Percentiles rank a stretch among this genome's conserved stretches.
These are phyloP conservation scores for Microbotryum silenes-acaulis DNA, from an alignment of 1,284 basidiomycete species.

Conservation along the genomic window DNA sequence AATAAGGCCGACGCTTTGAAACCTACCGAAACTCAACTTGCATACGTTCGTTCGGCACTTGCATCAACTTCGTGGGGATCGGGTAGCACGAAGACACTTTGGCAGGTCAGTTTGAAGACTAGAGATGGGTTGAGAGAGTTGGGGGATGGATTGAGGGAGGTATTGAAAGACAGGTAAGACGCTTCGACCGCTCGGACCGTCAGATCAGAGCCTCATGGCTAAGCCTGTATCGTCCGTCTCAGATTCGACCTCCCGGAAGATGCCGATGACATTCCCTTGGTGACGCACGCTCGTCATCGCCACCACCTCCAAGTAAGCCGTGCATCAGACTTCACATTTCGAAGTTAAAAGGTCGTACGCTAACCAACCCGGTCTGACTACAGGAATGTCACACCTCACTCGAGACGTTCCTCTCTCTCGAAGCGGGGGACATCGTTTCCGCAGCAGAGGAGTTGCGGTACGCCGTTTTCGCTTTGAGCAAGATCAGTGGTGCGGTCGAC, in stretches of 20 bases:
- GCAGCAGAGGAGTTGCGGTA: slow-evolving; percentile 78
- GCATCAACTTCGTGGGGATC: too few species aligned
- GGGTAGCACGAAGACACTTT: slow-evolving; percentile 37
- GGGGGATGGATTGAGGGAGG: slow-evolving; percentile 50
- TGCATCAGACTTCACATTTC: not conserved
- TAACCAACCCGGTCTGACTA: not conserved
- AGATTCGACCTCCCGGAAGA: slow-evolving; percentile 31
- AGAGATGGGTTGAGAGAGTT: slow-evolving; percentile 54
- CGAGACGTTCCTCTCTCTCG: slow-evolving; percentile 52
- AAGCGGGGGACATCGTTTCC: slow-evolving; percentile 56
- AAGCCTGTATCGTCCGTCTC: not conserved
- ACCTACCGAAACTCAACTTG: not conserved
- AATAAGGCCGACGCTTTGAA: slow-evolving; percentile 27
- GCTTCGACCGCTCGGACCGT: too few species aligned
- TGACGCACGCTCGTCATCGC: slow-evolving; percentile 71
- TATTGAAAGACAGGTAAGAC: slow-evolving; percentile 52
- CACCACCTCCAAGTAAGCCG: slow-evolving; percentile 52
- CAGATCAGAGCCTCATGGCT: too few species aligned
- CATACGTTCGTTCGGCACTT: too few species aligned
- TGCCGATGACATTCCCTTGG: slow-evolving; percentile 50
- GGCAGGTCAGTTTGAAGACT: slow-evolving; percentile 58
- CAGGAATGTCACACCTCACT: slow-evolving; percentile 54
- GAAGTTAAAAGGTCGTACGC: too few species aligned
- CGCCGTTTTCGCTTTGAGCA: slow-evolving; percentile 69
- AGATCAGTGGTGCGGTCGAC: slow-evolving; percentile 63